Percentiles rank a stretch among this genome's conserved stretches.
Conservation (phyloP, 1,284 basidiomycete species). For the Microstroma glucosiphilum region DNA sequence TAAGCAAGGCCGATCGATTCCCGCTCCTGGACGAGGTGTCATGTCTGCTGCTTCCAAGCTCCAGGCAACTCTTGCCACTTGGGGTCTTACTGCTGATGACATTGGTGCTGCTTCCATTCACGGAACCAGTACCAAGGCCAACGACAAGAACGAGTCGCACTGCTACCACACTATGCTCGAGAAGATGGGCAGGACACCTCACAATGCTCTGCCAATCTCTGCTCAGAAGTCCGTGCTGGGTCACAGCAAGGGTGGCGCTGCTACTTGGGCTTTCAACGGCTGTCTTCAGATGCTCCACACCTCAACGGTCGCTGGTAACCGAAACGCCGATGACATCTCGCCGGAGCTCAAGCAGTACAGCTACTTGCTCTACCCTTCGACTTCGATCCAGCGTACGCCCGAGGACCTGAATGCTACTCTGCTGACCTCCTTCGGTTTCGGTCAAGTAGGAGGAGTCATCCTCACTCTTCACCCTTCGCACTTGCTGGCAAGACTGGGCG, state of each 20-base stretch:
- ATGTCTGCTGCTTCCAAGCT: conserved; percentile 59
- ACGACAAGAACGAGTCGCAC: conserved; percentile 95
- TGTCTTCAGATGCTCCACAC: conserved; percentile 77
- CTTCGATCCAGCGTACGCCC: conserved; percentile 61
- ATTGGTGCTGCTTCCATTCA: conserved; percentile 76
- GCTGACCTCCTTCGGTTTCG: conserved; percentile 93
- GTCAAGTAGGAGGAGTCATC: conserved; percentile 82
- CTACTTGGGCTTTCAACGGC: conserved; percentile 94
- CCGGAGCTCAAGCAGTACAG: conserved; percentile 82
- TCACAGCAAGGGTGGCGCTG: conserved; percentile 56
- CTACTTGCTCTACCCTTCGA: conserved; percentile 93
- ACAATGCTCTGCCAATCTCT: conserved; percentile 92
- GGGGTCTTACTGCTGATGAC: conserved; percentile 88
- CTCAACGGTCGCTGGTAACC: conserved; percentile 91
- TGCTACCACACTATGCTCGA: conserved; percentile 94
- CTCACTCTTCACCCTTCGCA: conserved; percentile 85
- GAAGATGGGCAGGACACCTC: conserved; percentile 75
- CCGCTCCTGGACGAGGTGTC: conserved; percentile 53
- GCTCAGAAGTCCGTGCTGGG: conserved; percentile 76
- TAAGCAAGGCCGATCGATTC: conserved; percentile 88
- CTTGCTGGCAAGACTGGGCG: conserved; percentile 74
- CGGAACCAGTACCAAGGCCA: conserved; percentile 91
- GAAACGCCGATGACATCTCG: conserved; percentile 71
- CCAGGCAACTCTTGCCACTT: conserved; percentile 87
- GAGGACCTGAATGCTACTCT: conserved; percentile 41